Conservation (phyloP, 1,284 basidiomycete species). For the Cronartium quercuum region DNA sequence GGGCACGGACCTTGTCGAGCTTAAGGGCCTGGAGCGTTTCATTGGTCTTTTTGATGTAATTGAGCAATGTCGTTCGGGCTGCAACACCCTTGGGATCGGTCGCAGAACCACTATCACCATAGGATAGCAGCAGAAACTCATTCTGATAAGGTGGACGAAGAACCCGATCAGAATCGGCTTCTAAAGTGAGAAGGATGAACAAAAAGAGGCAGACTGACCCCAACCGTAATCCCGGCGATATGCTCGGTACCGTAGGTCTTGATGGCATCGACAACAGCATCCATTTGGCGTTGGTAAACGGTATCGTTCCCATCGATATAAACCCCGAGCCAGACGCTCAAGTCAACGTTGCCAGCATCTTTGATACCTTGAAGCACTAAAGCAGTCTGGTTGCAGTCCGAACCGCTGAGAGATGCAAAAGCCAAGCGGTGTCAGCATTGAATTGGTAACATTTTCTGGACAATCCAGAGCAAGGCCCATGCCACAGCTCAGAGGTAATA, state of each 20-base stretch:
- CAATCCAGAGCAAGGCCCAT: conserved; percentile 42
- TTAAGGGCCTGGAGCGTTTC: conserved; percentile 57
- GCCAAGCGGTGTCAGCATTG: background rate
- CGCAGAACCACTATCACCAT: conserved; percentile 57
- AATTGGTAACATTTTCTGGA: background rate
- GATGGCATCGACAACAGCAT: conserved; percentile 62
- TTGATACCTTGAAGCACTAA: conserved; percentile 69
- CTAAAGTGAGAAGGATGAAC: conserved; percentile 49
- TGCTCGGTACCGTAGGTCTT: conserved; percentile 70
- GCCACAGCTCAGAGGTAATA: background rate
- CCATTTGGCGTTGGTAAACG: conserved; percentile 67
- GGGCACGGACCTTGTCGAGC: conserved; percentile 46
- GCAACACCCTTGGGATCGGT: conserved; percentile 39
- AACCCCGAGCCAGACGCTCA: conserved; percentile 78
- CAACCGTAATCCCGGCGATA: conserved; percentile 66
- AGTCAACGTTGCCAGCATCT: conserved; percentile 71
- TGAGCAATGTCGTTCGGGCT: conserved; percentile 31
- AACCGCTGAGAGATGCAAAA: conserved; percentile 43
- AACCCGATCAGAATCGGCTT: conserved; percentile 72
- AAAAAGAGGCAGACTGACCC: conserved; percentile 47
- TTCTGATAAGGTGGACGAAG: conserved; percentile 50
- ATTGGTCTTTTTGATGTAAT: conserved; percentile 44
- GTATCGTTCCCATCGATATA: conserved; percentile 62
- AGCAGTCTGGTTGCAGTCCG: conserved; percentile 56
- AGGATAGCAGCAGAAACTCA: conserved; percentile 54